These are phyloP conservation scores for Suillus brevipes DNA, from an alignment of 768 basidiomycete genomes.

Conservation along the genomic window DNA sequence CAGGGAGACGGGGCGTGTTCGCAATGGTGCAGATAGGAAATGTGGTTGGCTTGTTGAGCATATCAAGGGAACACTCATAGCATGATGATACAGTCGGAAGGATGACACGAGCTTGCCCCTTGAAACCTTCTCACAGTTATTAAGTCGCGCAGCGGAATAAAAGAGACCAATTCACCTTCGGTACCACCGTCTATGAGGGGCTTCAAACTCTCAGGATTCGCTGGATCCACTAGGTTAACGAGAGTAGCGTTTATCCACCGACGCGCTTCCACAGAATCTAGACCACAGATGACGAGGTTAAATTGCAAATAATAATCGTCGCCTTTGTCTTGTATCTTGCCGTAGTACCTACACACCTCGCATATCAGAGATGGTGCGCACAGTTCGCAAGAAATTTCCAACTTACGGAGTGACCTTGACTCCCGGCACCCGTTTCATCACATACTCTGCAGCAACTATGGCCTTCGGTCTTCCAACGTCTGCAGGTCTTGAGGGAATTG, in stretches of 20 bases:
- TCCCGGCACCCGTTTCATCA: constrained; percentile 95
- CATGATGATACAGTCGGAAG: constrained; percentile 93
- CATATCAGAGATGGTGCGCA: constrained; percentile 10
- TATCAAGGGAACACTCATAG: constrained; percentile 97
- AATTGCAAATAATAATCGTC: constrained; percentile 96
- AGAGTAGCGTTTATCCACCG: constrained; percentile 99
- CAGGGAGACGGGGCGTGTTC: constrained; percentile 95
- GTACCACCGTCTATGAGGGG: constrained; percentile 98
- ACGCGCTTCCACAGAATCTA: constrained; percentile 96
- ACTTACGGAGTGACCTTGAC: constrained; percentile 95
- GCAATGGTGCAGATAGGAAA: constrained; percentile 99
- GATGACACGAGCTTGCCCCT: constrained; percentile 96
- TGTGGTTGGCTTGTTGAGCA: constrained; percentile 95
- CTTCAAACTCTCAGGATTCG: constrained; percentile 89
- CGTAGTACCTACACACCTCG: constrained; percentile 68
- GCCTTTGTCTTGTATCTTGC: constrained; percentile 97
- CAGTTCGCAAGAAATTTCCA: not conserved
- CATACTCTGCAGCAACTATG: constrained; percentile 89
- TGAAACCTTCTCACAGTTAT: constrained; percentile 69
- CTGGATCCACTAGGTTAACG: constrained; percentile 91
- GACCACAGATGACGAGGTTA: constrained; percentile 93
- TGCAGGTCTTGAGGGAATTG: constrained; percentile 54
- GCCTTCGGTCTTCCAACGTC: constrained; percentile 97
- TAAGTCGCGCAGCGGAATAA: constrained; percentile 5
- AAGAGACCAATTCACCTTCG: constrained; percentile 61